Base-by-base conservation (phyloP, 2,329 filamentous ascomycete species). In the Fusarium metavorans region DNA sequence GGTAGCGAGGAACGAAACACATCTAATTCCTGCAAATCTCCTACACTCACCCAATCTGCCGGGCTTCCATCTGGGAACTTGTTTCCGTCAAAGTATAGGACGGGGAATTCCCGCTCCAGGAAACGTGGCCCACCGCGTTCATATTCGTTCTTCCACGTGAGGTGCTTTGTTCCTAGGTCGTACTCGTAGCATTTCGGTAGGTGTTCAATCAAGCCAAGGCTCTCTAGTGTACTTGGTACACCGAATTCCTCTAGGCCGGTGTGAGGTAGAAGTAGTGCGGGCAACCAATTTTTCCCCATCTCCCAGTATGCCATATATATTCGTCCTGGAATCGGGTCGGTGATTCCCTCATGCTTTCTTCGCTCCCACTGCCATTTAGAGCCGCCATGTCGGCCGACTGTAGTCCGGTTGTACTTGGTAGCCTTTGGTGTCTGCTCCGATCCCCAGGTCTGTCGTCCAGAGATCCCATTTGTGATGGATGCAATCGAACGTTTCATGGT, bases 251-350 rank as follows among this genome's bases (percentile, higher is more conserved):
- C 60, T 5, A 67, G 35, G 32, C 43, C 20, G 35, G n/a, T 27
- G 9, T 48, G 41, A 27, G 64, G 64, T 18, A 70, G 64, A 23
- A 70, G 23, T 11, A 70, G 59, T 5, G 62, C 64, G 13, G 64
- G 64, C 5, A 56, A 37, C 68, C 68, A 70, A 35, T 61, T 56
- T 27, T 57, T 60, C 14, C 52, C 56, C 45, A 45, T 50, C 18
- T 64, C n/a, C 54, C 45, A 48, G 60, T 67, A 70, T 30, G 64
- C 64, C n/a, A 67, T 37, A 45, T 67, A 62, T 13, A 67, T 45
- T 18, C 50, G 37, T n/a, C 64, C 64, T 20, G 57, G 57, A 35
- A 61, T n/a, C 37, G 41, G 41, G 43, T 20, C 37, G 43, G 63
- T 18, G 54, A 52, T 30, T 43, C 43, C 63, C 56, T 66, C 27